These are phyloP conservation scores for Mariannaea sp. DNA, from an alignment of 2,329 filamentous ascomycete genomes.

Conservation along the genomic window DNA sequence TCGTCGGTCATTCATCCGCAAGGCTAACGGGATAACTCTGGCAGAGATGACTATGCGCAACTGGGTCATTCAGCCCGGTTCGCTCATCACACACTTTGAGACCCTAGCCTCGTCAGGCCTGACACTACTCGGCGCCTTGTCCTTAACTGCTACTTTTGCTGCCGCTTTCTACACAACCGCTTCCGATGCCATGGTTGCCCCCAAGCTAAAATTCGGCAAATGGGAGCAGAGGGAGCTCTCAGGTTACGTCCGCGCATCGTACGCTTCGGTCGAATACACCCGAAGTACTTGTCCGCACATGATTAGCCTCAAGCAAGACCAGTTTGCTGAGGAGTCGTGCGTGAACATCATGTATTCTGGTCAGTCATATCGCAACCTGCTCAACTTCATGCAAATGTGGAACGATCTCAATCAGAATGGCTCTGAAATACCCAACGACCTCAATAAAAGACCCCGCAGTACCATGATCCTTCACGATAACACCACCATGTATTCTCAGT, in stretches of 20 bases:
- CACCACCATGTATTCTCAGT: slow-evolving; percentile 70
- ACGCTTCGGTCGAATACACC: slow-evolving; percentile 66
- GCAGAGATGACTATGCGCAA: slow-evolving; percentile 76
- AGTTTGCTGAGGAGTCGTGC: slow-evolving; percentile 59
- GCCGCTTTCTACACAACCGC: slow-evolving; percentile 78
- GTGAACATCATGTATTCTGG: slow-evolving; percentile 54
- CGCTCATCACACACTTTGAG: slow-evolving; percentile 71
- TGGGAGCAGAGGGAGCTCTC: slow-evolving; percentile 55
- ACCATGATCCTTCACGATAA: slow-evolving; percentile 72
- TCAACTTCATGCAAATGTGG: slow-evolving; percentile 65
- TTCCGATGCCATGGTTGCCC: slow-evolving; percentile 74
- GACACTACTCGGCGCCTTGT: slow-evolving; percentile 67
- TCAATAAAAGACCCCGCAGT: slow-evolving; percentile 59
- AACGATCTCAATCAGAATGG: slow-evolving; percentile 49
- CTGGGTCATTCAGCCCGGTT: slow-evolving; percentile 76
- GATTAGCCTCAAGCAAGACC: slow-evolving; percentile 51
- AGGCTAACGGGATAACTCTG: slow-evolving; percentile 69
- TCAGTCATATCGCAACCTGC: slow-evolving; percentile 71
- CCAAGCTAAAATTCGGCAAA: slow-evolving; percentile 66
- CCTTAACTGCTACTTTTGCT: slow-evolving; percentile 66
- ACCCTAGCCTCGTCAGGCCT: slow-evolving; percentile 66
- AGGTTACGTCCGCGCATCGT: slow-evolving; percentile 64
- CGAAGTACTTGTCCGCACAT: slow-evolving; percentile 64
- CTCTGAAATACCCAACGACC: slow-evolving; percentile 46
- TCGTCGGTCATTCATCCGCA: slow-evolving; percentile 66